Evolutionary conservation across 176 grass and related monocot species (phyloP), one percentile per base, ranked within the genome.

Genomic region (Bromus sterilis): DNA sequence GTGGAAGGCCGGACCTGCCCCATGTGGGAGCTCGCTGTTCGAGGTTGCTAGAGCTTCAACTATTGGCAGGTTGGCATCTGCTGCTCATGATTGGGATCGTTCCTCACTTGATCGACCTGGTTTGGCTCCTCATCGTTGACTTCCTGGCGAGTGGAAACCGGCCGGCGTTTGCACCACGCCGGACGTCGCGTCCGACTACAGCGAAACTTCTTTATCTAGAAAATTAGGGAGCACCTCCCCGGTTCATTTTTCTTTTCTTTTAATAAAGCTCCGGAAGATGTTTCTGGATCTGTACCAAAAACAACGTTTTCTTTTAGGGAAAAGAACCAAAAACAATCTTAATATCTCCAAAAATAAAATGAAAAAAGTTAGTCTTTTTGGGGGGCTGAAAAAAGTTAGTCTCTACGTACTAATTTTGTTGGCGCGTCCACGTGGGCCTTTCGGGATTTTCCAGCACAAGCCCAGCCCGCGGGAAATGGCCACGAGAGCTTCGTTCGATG

Each of bases 11-110:
- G 40, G 34, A 67, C 78, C 78, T 68, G 78, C 49, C 63, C 56
- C 80, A 71, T 82, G 68, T 61, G 80, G 39, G 25, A 82, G 80
- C 66, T 14, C 66, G 15, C 68, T 44, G 7, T 44, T 71, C 25
- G 40, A 71, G 48, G 23, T 9, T 23, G 64, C 33, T 35, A 49
- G 42, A 2, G 13, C 34, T 20, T 43, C 23, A 30, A 42, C 79
- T 70, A 30, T 59, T 73, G 66, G 66, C 26, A 67, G 28, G 42
- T 46, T 23, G 51, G 35, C 66, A n/a, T 59, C 51, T 23, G 39
- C 36, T 72, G 20, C 28, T 11, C 16, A 59, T 74, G 68, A 82
- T 82, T 82, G 36, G 21, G 56, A 16, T 9, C 39, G 2, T 5
- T 23, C 41, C 51, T 26, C 37, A 5, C 11, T 23, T 65, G 30